Evolutionary conservation across 805 yeast genomes (phyloP).

Genomic region (Wickerhamiella azyma): DNA sequence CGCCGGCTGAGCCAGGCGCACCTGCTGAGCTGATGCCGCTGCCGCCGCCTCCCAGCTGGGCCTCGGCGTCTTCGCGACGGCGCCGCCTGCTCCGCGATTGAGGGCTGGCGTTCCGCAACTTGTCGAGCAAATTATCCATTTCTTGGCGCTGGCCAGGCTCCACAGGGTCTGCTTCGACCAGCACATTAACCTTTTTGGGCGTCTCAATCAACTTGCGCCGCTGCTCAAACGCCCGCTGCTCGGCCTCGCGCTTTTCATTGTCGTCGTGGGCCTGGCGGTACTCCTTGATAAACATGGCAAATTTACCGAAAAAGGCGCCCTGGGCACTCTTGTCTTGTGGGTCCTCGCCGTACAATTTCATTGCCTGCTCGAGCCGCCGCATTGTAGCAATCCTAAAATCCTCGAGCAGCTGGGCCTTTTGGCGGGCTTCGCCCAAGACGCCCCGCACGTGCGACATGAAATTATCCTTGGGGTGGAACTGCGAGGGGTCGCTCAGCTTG

Average conservation of each 20-base stretch:
- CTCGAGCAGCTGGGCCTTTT: conserved; percentile 49
- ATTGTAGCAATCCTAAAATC: conserved; percentile 51
- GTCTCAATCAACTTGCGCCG: conserved; percentile 51
- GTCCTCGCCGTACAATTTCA: conserved; percentile 88
- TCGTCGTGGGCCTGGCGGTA: conserved; percentile 70
- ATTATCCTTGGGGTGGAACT: conserved; percentile 73
- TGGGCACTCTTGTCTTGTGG: conserved; percentile 52
- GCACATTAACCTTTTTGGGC: conserved; percentile 25
- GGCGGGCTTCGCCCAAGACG: conserved; percentile 61
- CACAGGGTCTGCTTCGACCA: background rate
- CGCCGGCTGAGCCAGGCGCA: too few species aligned
- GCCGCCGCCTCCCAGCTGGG: too few species aligned
- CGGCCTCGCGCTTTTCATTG: conserved; percentile 71
- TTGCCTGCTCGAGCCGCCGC: conserved; percentile 51
- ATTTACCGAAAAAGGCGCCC: conserved; percentile 59
- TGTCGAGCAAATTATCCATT: conserved; percentile 79
- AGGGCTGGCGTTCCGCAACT: conserved; percentile 53
- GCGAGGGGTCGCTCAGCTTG: conserved; percentile 62
- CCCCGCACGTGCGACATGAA: conserved; percentile 48
- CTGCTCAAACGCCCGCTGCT: conserved; percentile 59
- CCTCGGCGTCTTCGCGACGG: background rate
- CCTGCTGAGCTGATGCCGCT: too few species aligned
- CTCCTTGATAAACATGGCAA: conserved; percentile 64
- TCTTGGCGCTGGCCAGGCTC: conserved; percentile 33
- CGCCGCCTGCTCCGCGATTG: background rate